These are phyloP conservation scores for Glarea lozoyensis DNA, from an alignment of 495 filamentous ascomycete genomes.

Conservation along the genomic window DNA sequence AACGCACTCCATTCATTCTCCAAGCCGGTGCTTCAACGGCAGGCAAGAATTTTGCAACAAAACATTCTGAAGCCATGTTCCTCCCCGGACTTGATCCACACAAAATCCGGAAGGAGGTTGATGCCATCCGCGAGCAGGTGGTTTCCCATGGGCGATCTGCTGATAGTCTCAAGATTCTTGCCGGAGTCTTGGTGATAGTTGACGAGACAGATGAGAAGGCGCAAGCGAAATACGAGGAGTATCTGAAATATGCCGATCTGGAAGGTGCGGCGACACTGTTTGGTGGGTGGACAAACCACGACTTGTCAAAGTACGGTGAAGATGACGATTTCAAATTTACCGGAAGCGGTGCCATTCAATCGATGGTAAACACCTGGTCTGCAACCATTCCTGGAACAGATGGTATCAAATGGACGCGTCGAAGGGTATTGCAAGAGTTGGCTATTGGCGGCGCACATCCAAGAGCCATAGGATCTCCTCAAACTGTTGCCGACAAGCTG, in stretches of 20 bases:
- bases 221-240: slow-evolving; percentile 39
- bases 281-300: slow-evolving; percentile 53
- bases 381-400: slow-evolving; percentile 12
- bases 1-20: slow-evolving; percentile 55
- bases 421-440: slow-evolving; percentile 47
- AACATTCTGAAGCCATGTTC: slow-evolving; percentile 56
- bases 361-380: slow-evolving; percentile 14
- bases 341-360: slow-evolving; percentile 31
- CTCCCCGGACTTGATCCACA: slow-evolving; percentile 44
- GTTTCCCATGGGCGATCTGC: slow-evolving; percentile 42
- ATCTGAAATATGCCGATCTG: slow-evolving; percentile 40
- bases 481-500: slow-evolving; percentile 17
- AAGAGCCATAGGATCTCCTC: slow-evolving; percentile 24
- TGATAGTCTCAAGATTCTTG: slow-evolving; percentile 48
- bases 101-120: slow-evolving; percentile 41
- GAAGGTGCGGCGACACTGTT: slow-evolving; percentile 49
- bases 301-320: slow-evolving; percentile 41
- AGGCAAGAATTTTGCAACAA: slow-evolving; percentile 54
- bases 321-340: slow-evolving; percentile 40
- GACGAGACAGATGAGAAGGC: slow-evolving; percentile 50
- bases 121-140: slow-evolving; percentile 42
- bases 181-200: slow-evolving; percentile 46
- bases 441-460: slow-evolving; percentile 48
- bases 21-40: slow-evolving; percentile 57
- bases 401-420: slow-evolving; percentile 49